Percentiles rank a stretch among this genome's conserved stretches.
Evolutionary conservation across 1,139 yeast genomes (phyloP).

Genomic region (Geotrichum phurueaensis): DNA sequence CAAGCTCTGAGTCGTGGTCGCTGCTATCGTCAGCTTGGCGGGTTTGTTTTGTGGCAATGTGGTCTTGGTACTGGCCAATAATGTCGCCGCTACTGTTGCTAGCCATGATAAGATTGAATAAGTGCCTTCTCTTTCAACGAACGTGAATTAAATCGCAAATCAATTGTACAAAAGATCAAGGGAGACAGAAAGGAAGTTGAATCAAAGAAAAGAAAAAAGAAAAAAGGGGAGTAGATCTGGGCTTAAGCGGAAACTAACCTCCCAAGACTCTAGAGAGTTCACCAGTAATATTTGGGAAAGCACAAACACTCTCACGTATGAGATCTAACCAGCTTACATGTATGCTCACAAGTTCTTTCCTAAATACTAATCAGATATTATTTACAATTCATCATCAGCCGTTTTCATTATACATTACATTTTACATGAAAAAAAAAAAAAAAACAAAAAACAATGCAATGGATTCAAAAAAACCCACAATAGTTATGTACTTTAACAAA

Average conservation of each 20-base stretch:
- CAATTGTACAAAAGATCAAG: neutral
- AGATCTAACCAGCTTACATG: no score
- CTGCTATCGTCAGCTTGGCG: neutral
- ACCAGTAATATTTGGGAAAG: no score
- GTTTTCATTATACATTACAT: no score
- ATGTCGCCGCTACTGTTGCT: neutral
- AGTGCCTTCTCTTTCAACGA: neutral
- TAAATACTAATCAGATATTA: no score
- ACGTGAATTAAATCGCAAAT: no score
- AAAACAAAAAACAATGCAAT: neutral
- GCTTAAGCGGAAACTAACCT: no score
- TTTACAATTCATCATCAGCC: no score
- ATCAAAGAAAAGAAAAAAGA: neutral
- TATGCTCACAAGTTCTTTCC: no score
- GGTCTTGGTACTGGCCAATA: neutral
- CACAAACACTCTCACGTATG: no score
- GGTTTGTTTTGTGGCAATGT: neutral
- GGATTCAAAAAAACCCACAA: neutral
- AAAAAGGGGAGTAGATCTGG: neutral
- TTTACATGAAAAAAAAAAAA: neutral
- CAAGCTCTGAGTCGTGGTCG: conserved; percentile 21
- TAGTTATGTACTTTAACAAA: neutral
- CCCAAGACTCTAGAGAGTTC: no score
- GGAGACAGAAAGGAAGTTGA: neutral
- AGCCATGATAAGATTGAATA: neutral